Evolutionary conservation across 1,284 basidiomycete genomes (phyloP), one percentile per base, ranked within the genome.

Genomic region (Cronartium ribicola): DNA sequence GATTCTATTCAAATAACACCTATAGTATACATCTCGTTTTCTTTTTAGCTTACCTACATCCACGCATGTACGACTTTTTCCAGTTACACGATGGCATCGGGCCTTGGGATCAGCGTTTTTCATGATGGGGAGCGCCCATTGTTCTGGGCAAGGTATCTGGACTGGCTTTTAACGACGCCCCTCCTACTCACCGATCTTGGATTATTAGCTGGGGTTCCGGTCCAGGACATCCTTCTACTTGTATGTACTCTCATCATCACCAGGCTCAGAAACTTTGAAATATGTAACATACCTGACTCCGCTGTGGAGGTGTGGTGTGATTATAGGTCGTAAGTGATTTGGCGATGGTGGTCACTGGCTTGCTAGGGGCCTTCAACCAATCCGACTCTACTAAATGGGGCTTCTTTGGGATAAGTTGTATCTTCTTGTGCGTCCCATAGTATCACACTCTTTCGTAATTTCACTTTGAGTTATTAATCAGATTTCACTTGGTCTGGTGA

Each of bases 381-480:
- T 55, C 51, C 51, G 51, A 55, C n/a, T 55, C 51, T 55, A 55
- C 51, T 22, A 55, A 55, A 55, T 55, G 51, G 51, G 51, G 51
- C n/a, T 55, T 6, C 14, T 55, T 55, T 10, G 51, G n/a, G 1
- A 55, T 55, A 5, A 55, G 51, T 55, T 55, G 51, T 20, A 55
- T 55, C 51, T 55, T 55, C 17, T 55, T 55, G 51, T 55, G 29
- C n/a, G 51, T 55, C 51, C 7, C 51, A 55, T 20, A 20, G n/a
- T n/a, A n/a, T n/a, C n/a, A n/a, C n/a, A n/a, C n/a, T n/a, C n/a
- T n/a, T n/a, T n/a, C n/a, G n/a, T n/a, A n/a, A n/a, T n/a, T n/a
- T n/a, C n/a, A n/a, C n/a, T n/a, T n/a, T n/a, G n/a, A n/a, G n/a
- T n/a, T n/a, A n/a, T n/a, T n/a, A n/a, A n/a, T n/a, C n/a, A n/a